Percentiles rank a stretch among this genome's conserved stretches.
Evolutionary conservation across 2,329 filamentous ascomycete genomes (phyloP).

Genomic region (Hymenoscyphus infarciens): DNA sequence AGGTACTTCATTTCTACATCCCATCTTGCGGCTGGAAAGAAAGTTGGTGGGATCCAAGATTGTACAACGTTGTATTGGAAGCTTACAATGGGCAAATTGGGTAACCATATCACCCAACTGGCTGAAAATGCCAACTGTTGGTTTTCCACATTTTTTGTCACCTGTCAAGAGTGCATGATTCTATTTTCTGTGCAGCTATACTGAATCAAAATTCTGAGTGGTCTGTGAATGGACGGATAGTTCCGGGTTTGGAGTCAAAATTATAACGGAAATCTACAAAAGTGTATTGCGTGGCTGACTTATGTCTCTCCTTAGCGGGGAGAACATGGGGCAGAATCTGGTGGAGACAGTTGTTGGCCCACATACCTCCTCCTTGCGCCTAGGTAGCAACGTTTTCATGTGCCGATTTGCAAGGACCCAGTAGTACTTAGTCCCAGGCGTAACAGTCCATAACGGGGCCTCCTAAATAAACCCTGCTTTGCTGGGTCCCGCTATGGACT

Average conservation of each 20-base stretch:
- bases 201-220: neutral
- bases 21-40: neutral
- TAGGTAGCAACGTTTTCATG: conserved; percentile 11
- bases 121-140: neutral
- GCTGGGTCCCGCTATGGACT: too few relatives aligned
- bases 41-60: neutral
- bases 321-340: neutral
- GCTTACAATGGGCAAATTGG: neutral
- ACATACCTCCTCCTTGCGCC: neutral
- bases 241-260: neutral
- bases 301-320: neutral
- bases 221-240: neutral
- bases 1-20: neutral
- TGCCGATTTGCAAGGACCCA: conserved; percentile 10
- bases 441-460: too few relatives aligned
- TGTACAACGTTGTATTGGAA: neutral
- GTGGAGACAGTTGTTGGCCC: neutral
- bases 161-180: neutral
- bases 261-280: neutral
- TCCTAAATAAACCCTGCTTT: too few relatives aligned
- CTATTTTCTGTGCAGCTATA: neutral
- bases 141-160: neutral
- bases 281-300: neutral
- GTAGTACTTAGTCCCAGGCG: too few relatives aligned
- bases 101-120: neutral